These are phyloP conservation scores for Alternaria ethzedia DNA, from an alignment of 2,329 filamentous ascomycete genomes.

Conservation along the genomic window DNA sequence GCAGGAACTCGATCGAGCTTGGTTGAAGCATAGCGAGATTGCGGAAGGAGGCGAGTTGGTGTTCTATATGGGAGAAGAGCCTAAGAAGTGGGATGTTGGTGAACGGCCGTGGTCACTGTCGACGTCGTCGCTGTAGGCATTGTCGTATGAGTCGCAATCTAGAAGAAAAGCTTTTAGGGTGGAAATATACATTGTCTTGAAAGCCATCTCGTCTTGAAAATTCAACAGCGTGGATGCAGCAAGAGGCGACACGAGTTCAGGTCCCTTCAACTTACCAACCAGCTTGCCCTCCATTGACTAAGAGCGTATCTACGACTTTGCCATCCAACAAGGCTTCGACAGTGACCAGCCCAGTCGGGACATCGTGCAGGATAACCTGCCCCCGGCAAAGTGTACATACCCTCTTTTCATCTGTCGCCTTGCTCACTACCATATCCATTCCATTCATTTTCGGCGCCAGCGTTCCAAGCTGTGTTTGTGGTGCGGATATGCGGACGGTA, in stretches of 20 bases:
- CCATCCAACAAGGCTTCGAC: fast-evolving
- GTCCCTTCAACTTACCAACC: neutral
- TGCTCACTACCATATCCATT: neutral
- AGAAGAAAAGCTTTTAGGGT: neutral
- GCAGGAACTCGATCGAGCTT: constrained; percentile 1
- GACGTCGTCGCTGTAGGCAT: neutral
- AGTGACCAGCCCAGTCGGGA: neutral
- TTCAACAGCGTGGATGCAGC: neutral
- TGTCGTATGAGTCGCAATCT: neutral
- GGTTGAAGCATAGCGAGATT: constrained; percentile 8
- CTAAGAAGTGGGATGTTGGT: constrained; percentile 6
- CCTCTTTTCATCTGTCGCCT: fast-evolving
- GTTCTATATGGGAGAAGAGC: constrained; percentile 7
- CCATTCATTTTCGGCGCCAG: neutral
- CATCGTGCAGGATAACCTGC: neutral
- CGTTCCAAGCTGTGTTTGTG: neutral
- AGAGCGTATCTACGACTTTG: fast-evolving
- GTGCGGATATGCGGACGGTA: neutral
- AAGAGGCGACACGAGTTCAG: neutral
- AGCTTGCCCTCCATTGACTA: neutral
- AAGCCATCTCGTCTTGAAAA: neutral
- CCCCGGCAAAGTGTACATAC: neutral
- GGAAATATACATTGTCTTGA: neutral
- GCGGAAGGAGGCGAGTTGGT: constrained; percentile 7
- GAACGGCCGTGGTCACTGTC: constrained; percentile 9